Base-by-base conservation (phyloP, 208 protist genomes). In the Acanthamoeba triangularis region DNA sequence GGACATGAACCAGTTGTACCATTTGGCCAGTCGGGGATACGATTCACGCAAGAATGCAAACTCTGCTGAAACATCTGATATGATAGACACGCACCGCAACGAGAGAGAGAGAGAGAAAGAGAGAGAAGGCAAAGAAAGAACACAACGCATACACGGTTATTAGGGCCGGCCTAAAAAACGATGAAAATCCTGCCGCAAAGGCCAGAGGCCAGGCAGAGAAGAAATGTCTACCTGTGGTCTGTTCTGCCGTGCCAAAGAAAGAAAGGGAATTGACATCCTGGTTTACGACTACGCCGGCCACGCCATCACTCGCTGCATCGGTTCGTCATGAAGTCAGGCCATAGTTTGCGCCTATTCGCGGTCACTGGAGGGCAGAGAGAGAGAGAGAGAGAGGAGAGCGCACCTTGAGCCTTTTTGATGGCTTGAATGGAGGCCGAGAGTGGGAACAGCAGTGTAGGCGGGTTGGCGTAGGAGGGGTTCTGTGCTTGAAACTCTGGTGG, bases 401-500 rank as follows among this genome's bases (percentile, higher is more conserved):
- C 37, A 92, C 85, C 23, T 74, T 67, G 59, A 16, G 52, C 69
- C n/a, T 20, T 14, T 44, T 37, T 61, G 54, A 72, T 90, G 33
- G 69, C 44, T 13, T 74, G 37, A 4, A 96, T 67, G 13, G 96
- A 37, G n/a, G 52, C 72, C 44, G 88, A 76, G 20, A 98, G 54
- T 18, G 84, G 41, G 1, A 99, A 87, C 11, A 98, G 74, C 0
- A 98, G 61, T 5, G 97, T 98, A 23, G 98, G 98, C 52, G 98
- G 98, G 95, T 99, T 99, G 25, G 98, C 98, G 74, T 96, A 16
- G 20, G 47, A 76, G 7, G 61, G 56, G n/a, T 87, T 10, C 95
- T 99, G 98, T 2, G 90, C 52, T 35, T 97, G 65, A 93, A 98
- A 98, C 93, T 99, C 96, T n/a, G 33, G 0, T 20, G 98, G 98